phyloP scores from a whole-genome alignment of 202 grass and related monocot genomes.

The Schoenoplectus tabernaemontani region DNA sequence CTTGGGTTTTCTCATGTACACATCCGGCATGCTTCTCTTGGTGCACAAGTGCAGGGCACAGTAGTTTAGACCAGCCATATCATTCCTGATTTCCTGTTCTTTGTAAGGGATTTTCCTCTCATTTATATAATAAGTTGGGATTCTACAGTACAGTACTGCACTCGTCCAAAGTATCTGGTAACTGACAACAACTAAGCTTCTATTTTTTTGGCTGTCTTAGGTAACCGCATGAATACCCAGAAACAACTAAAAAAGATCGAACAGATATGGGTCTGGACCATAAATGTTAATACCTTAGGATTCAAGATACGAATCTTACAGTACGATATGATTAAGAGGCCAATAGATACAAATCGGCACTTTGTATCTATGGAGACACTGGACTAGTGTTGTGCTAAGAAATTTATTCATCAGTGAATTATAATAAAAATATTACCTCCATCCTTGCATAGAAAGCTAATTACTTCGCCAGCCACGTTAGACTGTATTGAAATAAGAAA shows the following conservation, averaged over 20 bases:
- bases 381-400: background rate
- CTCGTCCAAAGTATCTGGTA: background rate
- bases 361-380: no score
- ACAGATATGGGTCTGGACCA: background rate
- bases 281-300: no score
- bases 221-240: background rate
- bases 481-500: conserved; percentile 28
- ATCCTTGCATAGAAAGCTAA: conserved; percentile 37
- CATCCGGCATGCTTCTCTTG: background rate
- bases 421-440: conserved; percentile 30
- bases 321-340: no score
- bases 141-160: background rate
- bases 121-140: background rate
- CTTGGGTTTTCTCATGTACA: background rate
- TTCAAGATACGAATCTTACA: no score
- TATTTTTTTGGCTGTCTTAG: background rate
- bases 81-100: no score
- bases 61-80: background rate
- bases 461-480: conserved; percentile 35
- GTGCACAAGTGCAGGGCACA: background rate
- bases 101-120: background rate
- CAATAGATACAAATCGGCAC: no score
- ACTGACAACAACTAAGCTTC: background rate
- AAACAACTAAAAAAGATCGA: background rate
- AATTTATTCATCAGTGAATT: background rate